Evolutionary conservation across 2,329 filamentous ascomycete species (phyloP), one percentile per base, ranked within the genome.

Genomic region (Calonectria pseudoturangicola): DNA sequence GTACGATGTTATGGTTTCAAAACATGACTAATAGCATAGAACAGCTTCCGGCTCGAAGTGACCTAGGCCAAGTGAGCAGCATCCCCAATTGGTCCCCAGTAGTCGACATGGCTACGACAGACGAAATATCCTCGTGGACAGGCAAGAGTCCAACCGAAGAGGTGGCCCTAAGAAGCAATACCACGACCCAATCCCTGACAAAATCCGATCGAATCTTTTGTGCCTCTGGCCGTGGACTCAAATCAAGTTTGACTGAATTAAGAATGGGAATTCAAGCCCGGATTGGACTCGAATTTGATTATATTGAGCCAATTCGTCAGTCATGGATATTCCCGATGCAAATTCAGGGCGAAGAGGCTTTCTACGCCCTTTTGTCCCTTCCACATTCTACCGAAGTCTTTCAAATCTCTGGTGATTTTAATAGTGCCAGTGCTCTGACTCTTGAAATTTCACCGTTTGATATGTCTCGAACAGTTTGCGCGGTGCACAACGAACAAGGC

Each of bases 241-340:
- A 87, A 36, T 93, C 93, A 12, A 88, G 89, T 9, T 85, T 96
- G 28, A 90, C 91, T 3, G 93, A 96, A 79, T 87, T 94, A 73
- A 89, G 93, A 74, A 87, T 91, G 81, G 94, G 94, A 4, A 84
- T 94, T 33, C 91, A 93, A 78, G 94, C 93, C 21, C 91, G 89
- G 69, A 90, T 94, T 75, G 91, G 89, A 1, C 78, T 91, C 6
- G 89, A 91, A 27, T 84, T 92, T 13, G 88, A 90, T 27, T 88
- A 87, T 51, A 84, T 83, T 9, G 84, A 85, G 8, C 85, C 86
- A 2, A 86, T 91, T 39, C 88, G 86, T 64, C 85, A 87, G 60
- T 88, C 86, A 18, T 93, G 91, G 90, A 84, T 88, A 15, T 86
- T 92, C 39, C 82, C 77, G 9, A 70, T 78, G 12, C 74, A 80